Conservation (phyloP, 2,329 filamentous ascomycete genomes). For the Fusarium sp. region DNA sequence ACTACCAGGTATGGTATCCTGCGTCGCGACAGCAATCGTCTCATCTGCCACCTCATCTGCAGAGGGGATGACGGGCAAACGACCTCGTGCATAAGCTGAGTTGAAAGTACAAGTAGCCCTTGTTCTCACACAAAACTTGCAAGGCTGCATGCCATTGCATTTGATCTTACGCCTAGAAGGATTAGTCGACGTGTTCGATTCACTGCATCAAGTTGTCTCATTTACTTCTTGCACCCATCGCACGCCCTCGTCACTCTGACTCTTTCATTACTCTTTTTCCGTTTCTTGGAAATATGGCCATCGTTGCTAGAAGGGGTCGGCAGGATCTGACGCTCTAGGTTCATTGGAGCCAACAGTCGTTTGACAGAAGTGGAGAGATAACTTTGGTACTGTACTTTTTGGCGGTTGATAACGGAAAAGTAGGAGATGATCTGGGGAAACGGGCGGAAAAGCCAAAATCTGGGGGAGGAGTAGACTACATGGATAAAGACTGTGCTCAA, state of each 20-base stretch:
- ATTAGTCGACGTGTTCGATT: slow-evolving; percentile 17
- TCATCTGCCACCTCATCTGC: slow-evolving; percentile 17
- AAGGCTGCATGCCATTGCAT: slow-evolving; percentile 43
- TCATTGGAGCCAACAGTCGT: slow-evolving; percentile 15
- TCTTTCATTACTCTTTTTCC: slow-evolving; percentile 43
- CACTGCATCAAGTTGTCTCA: not conserved
- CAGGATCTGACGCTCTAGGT: slow-evolving; percentile 24
- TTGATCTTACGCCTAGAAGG: slow-evolving; percentile 42
- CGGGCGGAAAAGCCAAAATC: slow-evolving; percentile 21
- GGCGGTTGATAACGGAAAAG: slow-evolving; percentile 16
- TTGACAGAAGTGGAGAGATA: not conserved
- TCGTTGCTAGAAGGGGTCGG: slow-evolving; percentile 6
- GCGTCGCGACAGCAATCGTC: slow-evolving; percentile 9
- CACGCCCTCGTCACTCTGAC: slow-evolving; percentile 43
- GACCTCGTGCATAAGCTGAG: slow-evolving; percentile 42
- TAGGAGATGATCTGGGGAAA: not conserved
- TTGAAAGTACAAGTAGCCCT: slow-evolving; percentile 40
- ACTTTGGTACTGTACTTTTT: slow-evolving; percentile 3
- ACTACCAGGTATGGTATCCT: slow-evolving; percentile 7
- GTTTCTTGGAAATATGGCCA: slow-evolving; percentile 24
- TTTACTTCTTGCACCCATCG: slow-evolving; percentile 45
- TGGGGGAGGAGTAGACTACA: slow-evolving; percentile 4
- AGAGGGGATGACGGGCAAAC: slow-evolving; percentile 35
- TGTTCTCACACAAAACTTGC: slow-evolving; percentile 39
- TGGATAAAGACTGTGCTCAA: slow-evolving; percentile 7